Evolutionary conservation across 176 grass and related monocot species (phyloP).

Genomic region (Paspalum vaginatum): DNA sequence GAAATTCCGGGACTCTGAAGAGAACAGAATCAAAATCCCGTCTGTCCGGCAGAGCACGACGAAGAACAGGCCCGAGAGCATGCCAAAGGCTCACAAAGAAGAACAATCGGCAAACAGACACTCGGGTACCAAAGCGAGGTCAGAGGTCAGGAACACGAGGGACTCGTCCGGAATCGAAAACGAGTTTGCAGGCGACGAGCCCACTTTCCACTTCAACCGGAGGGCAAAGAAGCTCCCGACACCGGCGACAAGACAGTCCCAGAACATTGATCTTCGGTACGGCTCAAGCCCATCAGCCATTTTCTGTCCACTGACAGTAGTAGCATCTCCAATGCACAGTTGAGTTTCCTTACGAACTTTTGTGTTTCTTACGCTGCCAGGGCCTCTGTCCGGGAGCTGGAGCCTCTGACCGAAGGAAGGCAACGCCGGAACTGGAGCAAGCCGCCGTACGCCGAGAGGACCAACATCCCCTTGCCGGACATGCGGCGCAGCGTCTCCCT

Average conservation of each 20-base stretch:
- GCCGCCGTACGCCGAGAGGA: constrained; percentile 43
- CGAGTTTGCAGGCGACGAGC: constrained; percentile 35
- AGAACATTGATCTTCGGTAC: constrained; percentile 48
- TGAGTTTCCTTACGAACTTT: background rate
- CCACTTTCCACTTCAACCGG: constrained; percentile 35
- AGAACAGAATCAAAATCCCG: constrained; percentile 49
- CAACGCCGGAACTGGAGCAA: constrained; percentile 56
- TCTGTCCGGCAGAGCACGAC: constrained; percentile 41
- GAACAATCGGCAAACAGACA: background rate
- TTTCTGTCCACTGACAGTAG: background rate
- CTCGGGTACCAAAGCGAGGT: background rate
- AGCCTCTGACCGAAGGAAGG: constrained; percentile 61
- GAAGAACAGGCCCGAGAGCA: constrained; percentile 47
- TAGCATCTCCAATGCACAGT: background rate
- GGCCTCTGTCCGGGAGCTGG: constrained; percentile 45
- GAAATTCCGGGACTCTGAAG: constrained; percentile 57
- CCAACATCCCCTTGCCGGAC: constrained; percentile 43
- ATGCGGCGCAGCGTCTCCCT: constrained; percentile 62
- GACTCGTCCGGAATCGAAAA: constrained; percentile 62
- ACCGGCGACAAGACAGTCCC: constrained; percentile 46
- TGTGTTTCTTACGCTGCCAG: constrained; percentile 31
- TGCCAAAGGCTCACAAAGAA: constrained; percentile 36
- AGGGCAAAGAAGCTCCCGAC: constrained; percentile 48
- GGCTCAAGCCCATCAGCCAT: background rate
- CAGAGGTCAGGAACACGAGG: constrained; percentile 28